These are phyloP conservation scores for Ustilago cynodontis DNA, from an alignment of 1,284 basidiomycete species.

Conservation along the genomic window DNA sequence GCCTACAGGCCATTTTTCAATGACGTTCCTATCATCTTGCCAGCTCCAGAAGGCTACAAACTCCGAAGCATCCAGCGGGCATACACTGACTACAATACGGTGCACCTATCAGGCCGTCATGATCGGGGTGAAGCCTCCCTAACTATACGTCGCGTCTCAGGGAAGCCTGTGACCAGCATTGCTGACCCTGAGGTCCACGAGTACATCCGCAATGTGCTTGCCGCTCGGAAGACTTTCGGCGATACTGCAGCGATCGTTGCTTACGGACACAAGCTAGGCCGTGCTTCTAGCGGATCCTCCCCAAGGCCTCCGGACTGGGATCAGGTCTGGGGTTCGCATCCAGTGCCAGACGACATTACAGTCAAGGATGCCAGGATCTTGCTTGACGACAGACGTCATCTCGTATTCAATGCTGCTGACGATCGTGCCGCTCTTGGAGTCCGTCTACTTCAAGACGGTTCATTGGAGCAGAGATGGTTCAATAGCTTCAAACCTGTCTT, in stretches of 20 bases:
- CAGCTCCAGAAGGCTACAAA: neutral
- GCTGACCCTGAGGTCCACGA: neutral
- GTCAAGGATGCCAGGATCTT: neutral
- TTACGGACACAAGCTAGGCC: neutral
- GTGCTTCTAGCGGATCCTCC: neutral
- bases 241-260: constrained; percentile 14
- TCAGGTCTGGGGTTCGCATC: neutral
- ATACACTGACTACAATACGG: constrained; percentile 7
- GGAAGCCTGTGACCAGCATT: too few relatives aligned
- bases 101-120: neutral
- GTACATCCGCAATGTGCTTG: neutral
- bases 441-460: neutral
- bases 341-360: neutral
- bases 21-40: neutral
- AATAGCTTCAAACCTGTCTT: neutral
- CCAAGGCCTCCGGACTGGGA: neutral
- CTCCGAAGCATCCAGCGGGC: constrained; percentile 14
- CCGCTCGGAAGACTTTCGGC: constrained; percentile 9
- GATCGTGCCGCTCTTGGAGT: neutral
- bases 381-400: neutral
- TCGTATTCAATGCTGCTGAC: neutral
- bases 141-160: neutral
- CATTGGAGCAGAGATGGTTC: neutral
- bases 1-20: neutral
- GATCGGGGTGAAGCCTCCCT: neutral